These are phyloP conservation scores for Alloascoidea hylecoeti DNA, from an alignment of 805 yeast genomes.

Conservation along the genomic window DNA sequence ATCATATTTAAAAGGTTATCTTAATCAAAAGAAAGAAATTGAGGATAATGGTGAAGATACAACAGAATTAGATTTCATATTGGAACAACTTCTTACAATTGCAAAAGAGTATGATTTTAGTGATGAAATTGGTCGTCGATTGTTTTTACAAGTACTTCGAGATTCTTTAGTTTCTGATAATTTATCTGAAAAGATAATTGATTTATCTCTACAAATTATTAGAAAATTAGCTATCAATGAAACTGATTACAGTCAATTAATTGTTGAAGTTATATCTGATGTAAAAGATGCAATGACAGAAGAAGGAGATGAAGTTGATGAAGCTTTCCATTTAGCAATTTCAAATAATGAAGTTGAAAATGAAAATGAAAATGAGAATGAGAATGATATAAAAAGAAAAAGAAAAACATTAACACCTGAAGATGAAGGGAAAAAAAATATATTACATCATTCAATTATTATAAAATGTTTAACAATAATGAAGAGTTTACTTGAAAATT, in stretches of 20 bases:
- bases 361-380: constrained; percentile 8
- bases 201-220: constrained; percentile 48
- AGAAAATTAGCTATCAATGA: constrained; percentile 63
- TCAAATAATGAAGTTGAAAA: constrained; percentile 20
- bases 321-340: constrained; percentile 33
- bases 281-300: constrained; percentile 47
- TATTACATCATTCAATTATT: constrained; percentile 10
- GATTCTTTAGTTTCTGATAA: constrained; percentile 27
- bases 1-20: constrained; percentile 8
- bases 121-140: constrained; percentile 83
- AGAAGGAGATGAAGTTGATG: constrained; percentile 22
- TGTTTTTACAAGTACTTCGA: constrained; percentile 47
- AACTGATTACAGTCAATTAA: constrained; percentile 71
- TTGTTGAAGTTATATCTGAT: constrained; percentile 78
- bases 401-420: constrained; percentile 14
- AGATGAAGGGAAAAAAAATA: constrained; percentile 17
- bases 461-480: constrained; percentile 56
- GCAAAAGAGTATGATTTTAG: constrained; percentile 69
- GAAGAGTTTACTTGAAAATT: constrained; percentile 52
- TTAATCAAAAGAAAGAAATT: background rate
- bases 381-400: constrained; percentile 7
- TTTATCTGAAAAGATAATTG: constrained; percentile 37
- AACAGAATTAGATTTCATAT: constrained; percentile 53
- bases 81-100: constrained; percentile 56
- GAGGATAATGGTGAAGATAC: constrained; percentile 26